Percentiles rank a stretch among this genome's conserved stretches.
phyloP scores from a whole-genome alignment of 306 rosid species.

The Pueraria montana region DNA sequence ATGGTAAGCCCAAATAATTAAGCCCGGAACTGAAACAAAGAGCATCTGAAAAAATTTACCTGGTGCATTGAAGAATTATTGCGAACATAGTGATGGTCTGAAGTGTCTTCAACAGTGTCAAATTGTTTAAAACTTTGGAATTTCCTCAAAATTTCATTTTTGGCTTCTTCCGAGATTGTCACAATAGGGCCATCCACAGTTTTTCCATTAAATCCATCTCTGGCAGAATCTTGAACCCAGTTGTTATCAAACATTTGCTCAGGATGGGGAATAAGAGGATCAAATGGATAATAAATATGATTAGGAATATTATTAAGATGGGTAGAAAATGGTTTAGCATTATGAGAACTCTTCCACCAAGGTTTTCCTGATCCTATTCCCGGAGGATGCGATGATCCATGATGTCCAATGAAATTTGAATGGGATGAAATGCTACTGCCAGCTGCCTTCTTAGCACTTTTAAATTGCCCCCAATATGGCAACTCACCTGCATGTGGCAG shows the following conservation, averaged over 20 bases:
- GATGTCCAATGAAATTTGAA: slow-evolving; percentile 39
- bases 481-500: slow-evolving; percentile 53
- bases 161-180: slow-evolving; percentile 48
- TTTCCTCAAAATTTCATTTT: slow-evolving; percentile 63
- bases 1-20: slow-evolving; percentile 20
- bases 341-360: slow-evolving; percentile 46
- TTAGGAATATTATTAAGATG: slow-evolving; percentile 17
- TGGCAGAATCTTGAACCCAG: slow-evolving; percentile 51
- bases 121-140: slow-evolving; percentile 74
- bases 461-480: slow-evolving; percentile 43
- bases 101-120: slow-evolving; percentile 76
- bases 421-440: slow-evolving; percentile 39
- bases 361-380: slow-evolving; percentile 49
- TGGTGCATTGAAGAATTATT: slow-evolving; percentile 52
- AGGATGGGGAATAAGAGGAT: slow-evolving; percentile 48
- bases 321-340: slow-evolving; percentile 31
- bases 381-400: slow-evolving; percentile 39
- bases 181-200: slow-evolving; percentile 42
- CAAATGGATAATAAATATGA: slow-evolving; percentile 45
- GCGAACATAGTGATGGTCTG: slow-evolving; percentile 67
- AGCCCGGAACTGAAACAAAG: slow-evolving; percentile 29
- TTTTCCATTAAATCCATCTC: slow-evolving; percentile 39
- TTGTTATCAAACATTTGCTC: slow-evolving; percentile 40
- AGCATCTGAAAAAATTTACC: slow-evolving; percentile 48
- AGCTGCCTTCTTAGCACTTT: slow-evolving; percentile 49